Conservation (phyloP, 2,329 filamentous ascomycete species). For the Apiospora arundinis region DNA sequence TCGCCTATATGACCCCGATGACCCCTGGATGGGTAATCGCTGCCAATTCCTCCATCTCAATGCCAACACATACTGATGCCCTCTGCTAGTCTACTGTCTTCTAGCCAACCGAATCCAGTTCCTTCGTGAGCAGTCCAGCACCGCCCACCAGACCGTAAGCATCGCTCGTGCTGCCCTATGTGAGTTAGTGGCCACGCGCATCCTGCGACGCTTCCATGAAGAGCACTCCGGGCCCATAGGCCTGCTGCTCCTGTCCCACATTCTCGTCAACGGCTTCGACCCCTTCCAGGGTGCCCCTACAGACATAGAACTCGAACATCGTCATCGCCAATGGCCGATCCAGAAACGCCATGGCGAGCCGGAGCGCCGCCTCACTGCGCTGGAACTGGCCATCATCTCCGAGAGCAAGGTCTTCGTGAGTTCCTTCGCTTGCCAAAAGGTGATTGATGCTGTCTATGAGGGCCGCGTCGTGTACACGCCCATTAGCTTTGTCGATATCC, state of each 20-base stretch:
- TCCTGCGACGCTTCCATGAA: conserved; percentile 72
- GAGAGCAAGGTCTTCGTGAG: conserved; percentile 73
- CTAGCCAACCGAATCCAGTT: conserved; percentile 75
- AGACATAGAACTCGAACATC: conserved; percentile 58
- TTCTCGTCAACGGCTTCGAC: conserved; percentile 74
- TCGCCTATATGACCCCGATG: conserved; percentile 67
- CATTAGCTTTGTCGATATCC: conserved; percentile 72
- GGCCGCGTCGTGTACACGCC: conserved; percentile 75
- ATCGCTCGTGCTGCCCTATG: conserved; percentile 71
- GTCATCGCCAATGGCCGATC: conserved; percentile 47
- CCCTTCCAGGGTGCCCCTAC: conserved; percentile 73
- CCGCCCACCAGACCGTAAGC: conserved; percentile 73
- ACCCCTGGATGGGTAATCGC: conserved; percentile 64
- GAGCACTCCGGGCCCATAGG: conserved; percentile 68
- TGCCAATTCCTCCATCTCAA: background rate
- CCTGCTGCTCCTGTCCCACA: conserved; percentile 69
- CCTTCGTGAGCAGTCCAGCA: conserved; percentile 68
- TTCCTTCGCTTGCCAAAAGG: conserved; percentile 70
- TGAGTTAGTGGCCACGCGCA: conserved; percentile 70
- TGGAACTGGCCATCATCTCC: conserved; percentile 75
- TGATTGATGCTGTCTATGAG: conserved; percentile 73
- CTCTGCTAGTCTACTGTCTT: conserved; percentile 67
- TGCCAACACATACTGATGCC: background rate
- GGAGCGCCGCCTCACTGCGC: conserved; percentile 66
- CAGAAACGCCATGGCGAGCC: conserved; percentile 45